Evolutionary conservation across 495 filamentous ascomycete species (phyloP).

Genomic region (Penicillium nucicola): DNA sequence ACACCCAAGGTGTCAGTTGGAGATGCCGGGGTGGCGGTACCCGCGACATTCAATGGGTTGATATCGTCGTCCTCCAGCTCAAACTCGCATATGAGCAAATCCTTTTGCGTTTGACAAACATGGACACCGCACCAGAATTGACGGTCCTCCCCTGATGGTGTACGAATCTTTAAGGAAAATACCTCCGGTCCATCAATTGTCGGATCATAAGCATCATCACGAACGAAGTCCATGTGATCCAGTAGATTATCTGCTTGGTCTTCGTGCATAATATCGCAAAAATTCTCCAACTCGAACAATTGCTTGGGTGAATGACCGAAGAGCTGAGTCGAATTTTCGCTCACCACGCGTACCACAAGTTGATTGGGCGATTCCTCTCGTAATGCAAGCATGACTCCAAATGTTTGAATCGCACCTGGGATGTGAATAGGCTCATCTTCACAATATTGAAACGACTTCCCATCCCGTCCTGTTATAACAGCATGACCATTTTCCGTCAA

Average conservation of each 20-base stretch:
- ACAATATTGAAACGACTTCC: conserved; percentile 67
- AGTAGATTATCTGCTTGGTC: conserved; percentile 80
- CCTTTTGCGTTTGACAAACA: conserved; percentile 58
- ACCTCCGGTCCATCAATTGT: conserved; percentile 78
- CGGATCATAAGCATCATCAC: conserved; percentile 68
- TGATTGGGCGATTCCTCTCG: conserved; percentile 65
- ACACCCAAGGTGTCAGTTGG: conserved; percentile 73
- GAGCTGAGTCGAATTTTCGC: conserved; percentile 77
- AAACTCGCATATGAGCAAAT: conserved; percentile 86
- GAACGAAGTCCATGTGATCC: conserved; percentile 85
- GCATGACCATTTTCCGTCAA: conserved; percentile 78
- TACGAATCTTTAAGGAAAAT: conserved; percentile 69
- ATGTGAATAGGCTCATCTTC: conserved; percentile 95
- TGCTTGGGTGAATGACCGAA: conserved; percentile 77
- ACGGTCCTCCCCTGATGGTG: conserved; percentile 46
- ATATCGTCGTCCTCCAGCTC: conserved; percentile 79
- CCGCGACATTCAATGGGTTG: conserved; percentile 63
- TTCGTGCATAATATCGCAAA: conserved; percentile 75
- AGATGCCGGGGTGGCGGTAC: conserved; percentile 50
- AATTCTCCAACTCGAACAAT: conserved; percentile 71
- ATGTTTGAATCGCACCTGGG: conserved; percentile 85
- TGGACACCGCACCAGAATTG: conserved; percentile 93
- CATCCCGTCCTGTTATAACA: conserved; percentile 76
- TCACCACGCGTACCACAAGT: conserved; percentile 72
- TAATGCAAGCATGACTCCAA: conserved; percentile 77